Evolutionary conservation across 306 rosid species (phyloP), one percentile per base, ranked within the genome.

Genomic region (Medicago ruthenica): DNA sequence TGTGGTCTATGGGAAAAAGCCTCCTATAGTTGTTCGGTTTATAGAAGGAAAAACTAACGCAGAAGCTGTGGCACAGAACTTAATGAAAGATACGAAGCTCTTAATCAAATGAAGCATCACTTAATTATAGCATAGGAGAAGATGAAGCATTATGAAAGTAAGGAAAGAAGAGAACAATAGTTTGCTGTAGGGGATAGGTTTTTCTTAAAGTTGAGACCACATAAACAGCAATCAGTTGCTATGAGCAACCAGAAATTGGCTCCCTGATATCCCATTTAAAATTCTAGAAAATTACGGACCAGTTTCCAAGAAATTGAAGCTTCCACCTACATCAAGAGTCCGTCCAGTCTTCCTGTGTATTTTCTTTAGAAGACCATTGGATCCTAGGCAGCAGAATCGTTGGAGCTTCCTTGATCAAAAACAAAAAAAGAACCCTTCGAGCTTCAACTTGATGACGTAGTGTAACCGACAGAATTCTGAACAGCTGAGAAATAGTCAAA

Each of bases 171-270:
- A 13, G 60, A 18, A 9, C 31, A 18, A 18, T 54, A 54, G 14
- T 54, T 54, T 18, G 60, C 2, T 53, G 59, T 17, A 53, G 60
- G 6, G 13, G 60, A 17, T 53, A 17, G 60, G 60, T 16, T 51
- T 53, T 17, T 17, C 60, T 7, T 53, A 53, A 53, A 53, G 60
- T 53, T 53, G 60, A 17, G 27, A 53, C 27, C 60, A 53, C 60
- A 17, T 7, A 17, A 53, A 17, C 60, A 53, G 8, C 12, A 53
- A 53, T 18, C 6, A 17, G 27, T 17, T 53, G 60, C 60, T 17
- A 53, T 53, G 11, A 51, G 21, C 60, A 53, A 53, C 60, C 60
- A 53, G 60, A 53, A 53, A 53, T 18, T 53, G 60, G 22, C 22
- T 53, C 60, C 24, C 60, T 18, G 12, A 10, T 53, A 53, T 18